Evolutionary conservation across 2,329 filamentous ascomycete genomes (phyloP).

Genomic region (Epichloe amarillans): DNA sequence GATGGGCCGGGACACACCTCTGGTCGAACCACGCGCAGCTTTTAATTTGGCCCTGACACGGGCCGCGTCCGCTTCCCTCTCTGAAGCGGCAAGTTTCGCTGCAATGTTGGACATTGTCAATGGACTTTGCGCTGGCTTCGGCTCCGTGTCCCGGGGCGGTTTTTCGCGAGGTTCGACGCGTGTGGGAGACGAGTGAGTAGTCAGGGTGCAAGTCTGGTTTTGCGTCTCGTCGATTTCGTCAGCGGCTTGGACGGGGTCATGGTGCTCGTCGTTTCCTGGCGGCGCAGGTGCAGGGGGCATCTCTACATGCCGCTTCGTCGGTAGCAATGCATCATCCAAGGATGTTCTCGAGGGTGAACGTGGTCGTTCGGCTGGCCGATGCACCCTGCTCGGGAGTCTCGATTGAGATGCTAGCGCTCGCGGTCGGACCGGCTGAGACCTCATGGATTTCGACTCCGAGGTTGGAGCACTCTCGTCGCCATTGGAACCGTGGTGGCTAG

Average conservation of each 20-base stretch:
- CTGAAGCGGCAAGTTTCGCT: constrained; percentile 50
- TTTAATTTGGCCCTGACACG: constrained; percentile 49
- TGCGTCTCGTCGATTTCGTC: neutral
- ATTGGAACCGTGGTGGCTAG: constrained; percentile 31
- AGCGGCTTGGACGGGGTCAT: neutral
- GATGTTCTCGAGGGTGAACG: constrained; percentile 19
- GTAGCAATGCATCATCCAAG: constrained; percentile 21
- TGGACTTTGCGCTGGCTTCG: constrained; percentile 35
- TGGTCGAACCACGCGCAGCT: constrained; percentile 30
- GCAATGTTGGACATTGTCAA: constrained; percentile 49
- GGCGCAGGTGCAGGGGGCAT: neutral
- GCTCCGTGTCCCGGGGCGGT: neutral
- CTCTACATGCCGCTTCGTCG: constrained; percentile 12
- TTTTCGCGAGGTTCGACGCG: neutral
- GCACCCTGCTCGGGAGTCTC: constrained; percentile 1
- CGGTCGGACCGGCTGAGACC: constrained; percentile 14
- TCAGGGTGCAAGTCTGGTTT: neutral
- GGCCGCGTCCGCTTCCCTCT: constrained; percentile 51
- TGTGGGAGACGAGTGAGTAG: neutral
- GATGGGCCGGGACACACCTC: constrained; percentile 18
- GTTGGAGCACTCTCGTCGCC: constrained; percentile 33
- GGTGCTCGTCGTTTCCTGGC: constrained; percentile 2
- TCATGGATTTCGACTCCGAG: constrained; percentile 15
- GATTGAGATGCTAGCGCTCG: constrained; percentile 1
- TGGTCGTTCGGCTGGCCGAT: constrained; percentile 6